Evolutionary conservation across 2,329 filamentous ascomycete genomes (phyloP), one percentile per base, ranked within the genome.

Genomic region (Fonsecaea nubica): DNA sequence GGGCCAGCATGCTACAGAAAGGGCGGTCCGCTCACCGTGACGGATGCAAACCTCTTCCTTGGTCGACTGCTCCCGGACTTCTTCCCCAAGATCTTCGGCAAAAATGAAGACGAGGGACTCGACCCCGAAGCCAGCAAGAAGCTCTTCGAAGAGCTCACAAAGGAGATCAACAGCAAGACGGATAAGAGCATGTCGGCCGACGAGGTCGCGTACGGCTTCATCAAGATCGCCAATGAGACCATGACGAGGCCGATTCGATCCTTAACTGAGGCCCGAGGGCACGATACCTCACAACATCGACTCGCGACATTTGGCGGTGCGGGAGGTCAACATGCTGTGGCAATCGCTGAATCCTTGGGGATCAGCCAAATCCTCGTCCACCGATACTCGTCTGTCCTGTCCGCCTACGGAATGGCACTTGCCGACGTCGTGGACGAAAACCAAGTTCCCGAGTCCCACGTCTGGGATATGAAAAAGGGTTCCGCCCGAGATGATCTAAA

Each of bases 11-110:
- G 93, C 73, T 97, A 97, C 77, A 87, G 93, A 13, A 97, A 97
- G 78, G 93, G 92, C 0, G 93, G 93, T 0, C 93, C 93, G 2
- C 84, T 94, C 13, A 95, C 93, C 0, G 93, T 97, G 8, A 97
- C 94, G 0, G 93, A 97, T 74, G 93, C 93, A 5, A 97, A 97
- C 72, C 78, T 97, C 5, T 93, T 92, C 75, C 86, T 98, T 0
- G 93, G 93, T 0, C 87, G 94, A 30, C 82, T 98, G 3, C 80
- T 97, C 1, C 93, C 93, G 0, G 92, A 96, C 68, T 97, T 96
- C 83, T 98, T 98, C 78, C 94, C 94, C 0, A 94, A 93, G 76
- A 97, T 98, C 66, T 97, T 98, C 73, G 94, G 94, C 54, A 90
- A 92, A 76, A 90, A 93, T 53, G 93, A 97, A 76, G 85, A 97